A percentile compares a stretch with the other conserved stretches of the same genome.
Evolutionary conservation across 352 stramenopile genomes (phyloP).

Genomic region (Peronospora belbahrii): DNA sequence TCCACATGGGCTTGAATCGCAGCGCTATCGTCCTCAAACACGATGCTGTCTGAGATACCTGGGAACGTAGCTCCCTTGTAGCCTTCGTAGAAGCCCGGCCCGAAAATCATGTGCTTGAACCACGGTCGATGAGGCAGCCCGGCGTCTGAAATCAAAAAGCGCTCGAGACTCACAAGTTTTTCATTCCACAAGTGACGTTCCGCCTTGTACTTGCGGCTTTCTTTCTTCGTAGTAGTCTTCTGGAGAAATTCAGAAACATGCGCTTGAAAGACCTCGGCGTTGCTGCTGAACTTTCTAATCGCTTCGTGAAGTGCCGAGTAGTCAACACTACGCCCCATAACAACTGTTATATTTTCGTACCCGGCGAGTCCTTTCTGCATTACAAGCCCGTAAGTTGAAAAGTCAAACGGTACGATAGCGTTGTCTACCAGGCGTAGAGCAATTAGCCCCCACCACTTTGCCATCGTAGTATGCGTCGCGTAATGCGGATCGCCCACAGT

Average conservation of each 20-base stretch:
- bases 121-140: constrained; percentile 40
- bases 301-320: constrained; percentile 28
- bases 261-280: constrained; percentile 21
- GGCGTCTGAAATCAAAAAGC: constrained; percentile 27
- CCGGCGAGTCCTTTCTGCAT: constrained; percentile 40
- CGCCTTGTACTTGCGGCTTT: constrained; percentile 2
- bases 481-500: constrained; percentile 52
- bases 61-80: constrained; percentile 41
- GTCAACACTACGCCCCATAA: constrained; percentile 21
- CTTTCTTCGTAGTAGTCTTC: neutral
- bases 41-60: constrained; percentile 36
- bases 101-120: constrained; percentile 47
- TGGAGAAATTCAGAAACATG: constrained; percentile 4
- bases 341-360: constrained; percentile 21
- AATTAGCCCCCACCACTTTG: constrained; percentile 57
- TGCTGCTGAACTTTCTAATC: constrained; percentile 34
- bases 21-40: constrained; percentile 28
- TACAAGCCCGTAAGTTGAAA: constrained; percentile 52
- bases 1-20: constrained; percentile 36
- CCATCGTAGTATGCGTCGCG: constrained; percentile 37
- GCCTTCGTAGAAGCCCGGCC: constrained; percentile 42
- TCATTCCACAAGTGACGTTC: constrained; percentile 13
- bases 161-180: constrained; percentile 27
- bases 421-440: constrained; percentile 47
- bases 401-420: constrained; percentile 58